These are phyloP conservation scores for Talaromyces borbonicus DNA, from an alignment of 495 filamentous ascomycete genomes.

Conservation along the genomic window DNA sequence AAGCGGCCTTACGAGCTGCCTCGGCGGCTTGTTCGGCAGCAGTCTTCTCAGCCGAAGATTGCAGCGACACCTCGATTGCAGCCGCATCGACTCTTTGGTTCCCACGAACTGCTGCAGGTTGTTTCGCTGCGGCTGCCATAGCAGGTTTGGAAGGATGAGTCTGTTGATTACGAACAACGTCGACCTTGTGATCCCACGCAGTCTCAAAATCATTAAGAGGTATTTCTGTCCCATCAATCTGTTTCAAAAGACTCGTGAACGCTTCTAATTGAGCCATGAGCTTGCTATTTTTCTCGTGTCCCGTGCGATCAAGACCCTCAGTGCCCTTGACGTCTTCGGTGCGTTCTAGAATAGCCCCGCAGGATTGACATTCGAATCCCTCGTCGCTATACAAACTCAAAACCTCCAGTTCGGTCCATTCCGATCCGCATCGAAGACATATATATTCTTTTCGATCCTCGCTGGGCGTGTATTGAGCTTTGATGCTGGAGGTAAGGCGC, in stretches of 20 bases:
- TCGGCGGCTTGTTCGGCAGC: conserved; percentile 68
- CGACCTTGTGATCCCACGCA: conserved; percentile 48
- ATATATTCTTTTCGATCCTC: conserved; percentile 85
- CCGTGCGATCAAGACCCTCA: conserved; percentile 43
- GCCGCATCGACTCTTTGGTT: conserved; percentile 54
- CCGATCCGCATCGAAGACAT: conserved; percentile 66
- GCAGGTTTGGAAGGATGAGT: conserved; percentile 45
- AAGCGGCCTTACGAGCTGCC: conserved; percentile 57
- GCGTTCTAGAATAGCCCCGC: conserved; percentile 55
- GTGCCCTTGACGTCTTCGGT: conserved; percentile 54
- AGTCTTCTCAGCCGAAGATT: conserved; percentile 59
- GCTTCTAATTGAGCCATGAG: conserved; percentile 80
- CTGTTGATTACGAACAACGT: conserved; percentile 39
- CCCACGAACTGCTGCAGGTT: conserved; percentile 62
- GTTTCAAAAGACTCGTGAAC: conserved; percentile 73
- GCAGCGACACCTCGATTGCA: conserved; percentile 70
- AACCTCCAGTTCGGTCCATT: conserved; percentile 82
- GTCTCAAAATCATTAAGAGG: conserved; percentile 82
- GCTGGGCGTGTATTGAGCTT: conserved; percentile 64
- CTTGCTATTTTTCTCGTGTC: conserved; percentile 81
- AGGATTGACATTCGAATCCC: conserved; percentile 79
- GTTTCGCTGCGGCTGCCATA: conserved; percentile 29
- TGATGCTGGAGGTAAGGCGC: conserved; percentile 71
- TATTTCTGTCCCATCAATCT: conserved; percentile 73
- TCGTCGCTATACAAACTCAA: conserved; percentile 51